phyloP scores from a whole-genome alignment of 352 stramenopile genomes.

The Elongisporangium anandrum region DNA sequence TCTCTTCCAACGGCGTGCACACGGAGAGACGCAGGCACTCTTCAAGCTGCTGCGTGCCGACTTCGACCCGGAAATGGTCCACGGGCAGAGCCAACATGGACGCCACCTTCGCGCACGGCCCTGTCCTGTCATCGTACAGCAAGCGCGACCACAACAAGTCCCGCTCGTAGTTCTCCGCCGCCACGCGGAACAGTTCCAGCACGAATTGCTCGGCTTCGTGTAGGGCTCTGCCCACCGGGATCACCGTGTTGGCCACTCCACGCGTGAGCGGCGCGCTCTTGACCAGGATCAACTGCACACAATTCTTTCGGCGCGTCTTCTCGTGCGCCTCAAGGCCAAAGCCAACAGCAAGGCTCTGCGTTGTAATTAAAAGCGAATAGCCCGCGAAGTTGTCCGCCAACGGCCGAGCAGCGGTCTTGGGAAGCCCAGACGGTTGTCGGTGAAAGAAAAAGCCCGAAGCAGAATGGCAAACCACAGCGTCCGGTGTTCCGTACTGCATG shows the following conservation, averaged over 20 bases:
- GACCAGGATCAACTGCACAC: constrained; percentile 65
- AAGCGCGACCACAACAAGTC: constrained; percentile 84
- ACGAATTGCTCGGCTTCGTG: constrained; percentile 74
- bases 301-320: constrained; percentile 56
- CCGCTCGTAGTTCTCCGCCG: constrained; percentile 78
- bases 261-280: constrained; percentile 30
- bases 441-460: constrained; percentile 77
- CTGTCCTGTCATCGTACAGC: constrained; percentile 60
- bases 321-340: constrained; percentile 25
- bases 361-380: constrained; percentile 80
- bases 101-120: constrained; percentile 46
- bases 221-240: constrained; percentile 62
- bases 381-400: constrained; percentile 22
- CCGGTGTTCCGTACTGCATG: constrained; percentile 80
- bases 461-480: constrained; percentile 79
- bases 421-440: constrained; percentile 26
- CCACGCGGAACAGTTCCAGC: constrained; percentile 73
- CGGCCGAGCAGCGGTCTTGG: constrained; percentile 16
- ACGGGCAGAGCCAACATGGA: constrained; percentile 40
- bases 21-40: constrained; percentile 79
- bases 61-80: constrained; percentile 65
- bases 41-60: constrained; percentile 79
- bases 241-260: constrained; percentile 41
- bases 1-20: constrained; percentile 67
- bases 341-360: constrained; percentile 39